Evolutionary conservation across 805 yeast genomes (phyloP).

Genomic region (Wickerhamia fluorescens): DNA sequence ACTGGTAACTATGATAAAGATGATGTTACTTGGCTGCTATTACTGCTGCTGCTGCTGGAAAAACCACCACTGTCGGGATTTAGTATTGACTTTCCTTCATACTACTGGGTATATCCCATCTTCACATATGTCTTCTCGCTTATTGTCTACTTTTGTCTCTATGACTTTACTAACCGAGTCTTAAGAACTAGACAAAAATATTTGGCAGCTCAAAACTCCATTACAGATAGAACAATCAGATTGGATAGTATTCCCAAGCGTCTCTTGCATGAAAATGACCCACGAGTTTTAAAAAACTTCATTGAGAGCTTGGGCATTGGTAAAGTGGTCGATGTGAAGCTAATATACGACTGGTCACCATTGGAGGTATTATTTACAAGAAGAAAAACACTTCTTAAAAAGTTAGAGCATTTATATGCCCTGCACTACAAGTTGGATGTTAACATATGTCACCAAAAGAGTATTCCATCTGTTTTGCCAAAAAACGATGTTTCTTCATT

Average conservation of each 20-base stretch:
- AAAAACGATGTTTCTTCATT: slow-evolving; percentile 7
- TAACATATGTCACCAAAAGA: slow-evolving; percentile 27
- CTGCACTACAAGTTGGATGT: slow-evolving; percentile 36
- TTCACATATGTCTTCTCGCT: slow-evolving; percentile 51
- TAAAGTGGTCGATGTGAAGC: slow-evolving; percentile 42
- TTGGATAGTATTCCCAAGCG: slow-evolving; percentile 48
- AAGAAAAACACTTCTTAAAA: slow-evolving; percentile 23
- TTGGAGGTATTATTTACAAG: slow-evolving; percentile 31
- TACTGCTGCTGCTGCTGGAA: slow-evolving; percentile 2
- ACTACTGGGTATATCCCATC: slow-evolving; percentile 46
- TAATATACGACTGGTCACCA: slow-evolving; percentile 41
- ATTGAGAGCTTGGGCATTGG: slow-evolving; percentile 53
- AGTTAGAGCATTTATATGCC: slow-evolving; percentile 38
- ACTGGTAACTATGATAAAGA: slow-evolving; percentile 40
- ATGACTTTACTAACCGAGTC: slow-evolving; percentile 41
- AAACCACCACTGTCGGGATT: slow-evolving; percentile 17
- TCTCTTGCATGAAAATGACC: slow-evolving; percentile 31
- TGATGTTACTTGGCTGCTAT: slow-evolving; percentile 9
- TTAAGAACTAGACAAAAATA: slow-evolving; percentile 49
- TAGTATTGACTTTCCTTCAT: slow-evolving; percentile 25
- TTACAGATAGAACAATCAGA: slow-evolving; percentile 53
- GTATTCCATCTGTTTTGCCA: slow-evolving; percentile 27
- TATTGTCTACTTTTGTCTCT: slow-evolving; percentile 39
- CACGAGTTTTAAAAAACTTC: slow-evolving; percentile 37
- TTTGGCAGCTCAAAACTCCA: slow-evolving; percentile 51